Conservation (phyloP, 2,329 filamentous ascomycete species). For the Fusarium verrucosum region DNA sequence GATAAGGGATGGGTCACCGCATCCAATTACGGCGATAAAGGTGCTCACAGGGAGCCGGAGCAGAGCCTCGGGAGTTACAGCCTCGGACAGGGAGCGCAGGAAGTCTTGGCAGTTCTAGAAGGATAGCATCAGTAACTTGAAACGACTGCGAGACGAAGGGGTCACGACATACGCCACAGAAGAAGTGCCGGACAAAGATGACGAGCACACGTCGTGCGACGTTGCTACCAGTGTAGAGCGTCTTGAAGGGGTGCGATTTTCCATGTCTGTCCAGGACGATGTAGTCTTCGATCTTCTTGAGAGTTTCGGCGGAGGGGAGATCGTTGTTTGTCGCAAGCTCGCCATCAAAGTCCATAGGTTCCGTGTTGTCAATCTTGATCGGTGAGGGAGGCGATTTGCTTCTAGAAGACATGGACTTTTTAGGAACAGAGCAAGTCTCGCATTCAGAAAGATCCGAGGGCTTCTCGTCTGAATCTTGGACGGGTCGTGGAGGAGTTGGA, state of each 20-base stretch:
- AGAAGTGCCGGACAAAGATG: conserved; percentile 82
- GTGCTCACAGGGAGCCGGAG: conserved; percentile 64
- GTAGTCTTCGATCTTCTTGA: conserved; percentile 64
- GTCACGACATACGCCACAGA: conserved; percentile 72
- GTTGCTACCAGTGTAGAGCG: conserved; percentile 66
- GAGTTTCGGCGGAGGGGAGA: conserved; percentile 59
- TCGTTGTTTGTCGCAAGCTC: conserved; percentile 65
- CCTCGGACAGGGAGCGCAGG: conserved; percentile 67
- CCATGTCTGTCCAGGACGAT: conserved; percentile 70
- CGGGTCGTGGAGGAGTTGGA: conserved; percentile 19
- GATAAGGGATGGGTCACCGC: conserved; percentile 74
- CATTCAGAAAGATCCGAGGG: conserved; percentile 4
- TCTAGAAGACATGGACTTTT: conserved; percentile 29
- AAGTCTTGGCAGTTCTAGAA: conserved; percentile 79
- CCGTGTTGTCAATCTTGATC: conserved; percentile 51
- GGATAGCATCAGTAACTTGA: conserved; percentile 26
- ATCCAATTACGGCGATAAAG: conserved; percentile 75
- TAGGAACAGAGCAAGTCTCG: conserved; percentile 25
- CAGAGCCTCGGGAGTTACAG: conserved; percentile 63
- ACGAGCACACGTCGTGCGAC: conserved; percentile 68
- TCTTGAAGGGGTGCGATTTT: conserved; percentile 68
- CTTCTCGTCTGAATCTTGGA: conserved; percentile 15
- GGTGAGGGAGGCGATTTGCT: conserved; percentile 39
- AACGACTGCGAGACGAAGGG: not conserved
- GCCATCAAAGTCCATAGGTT: conserved; percentile 64